These are phyloP conservation scores for Strigomonas oncopelti DNA, from an alignment of 208 protist genomes.

Conservation along the genomic window DNA sequence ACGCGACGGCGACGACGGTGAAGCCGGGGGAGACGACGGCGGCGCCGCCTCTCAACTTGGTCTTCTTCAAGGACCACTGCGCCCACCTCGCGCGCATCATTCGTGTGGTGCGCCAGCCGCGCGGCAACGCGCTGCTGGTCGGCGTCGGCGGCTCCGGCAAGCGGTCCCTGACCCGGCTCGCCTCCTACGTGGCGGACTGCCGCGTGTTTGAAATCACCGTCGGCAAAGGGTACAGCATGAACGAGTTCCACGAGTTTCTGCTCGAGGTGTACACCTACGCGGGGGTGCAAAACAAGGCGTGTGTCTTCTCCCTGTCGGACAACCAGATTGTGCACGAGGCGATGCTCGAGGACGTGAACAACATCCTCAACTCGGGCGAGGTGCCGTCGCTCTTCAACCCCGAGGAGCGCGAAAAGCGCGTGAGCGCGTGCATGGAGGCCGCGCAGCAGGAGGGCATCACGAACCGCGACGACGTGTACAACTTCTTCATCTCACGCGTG, in stretches of 20 bases:
- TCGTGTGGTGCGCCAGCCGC: slow-evolving; percentile 95
- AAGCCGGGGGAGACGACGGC: slow-evolving; percentile 22
- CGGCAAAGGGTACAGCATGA: slow-evolving; percentile 90
- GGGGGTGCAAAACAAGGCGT: slow-evolving; percentile 80
- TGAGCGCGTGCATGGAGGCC: slow-evolving; percentile 88
- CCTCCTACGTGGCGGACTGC: slow-evolving; percentile 86
- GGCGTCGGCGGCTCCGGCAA: slow-evolving; percentile 97
- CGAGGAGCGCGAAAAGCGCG: slow-evolving; percentile 95
- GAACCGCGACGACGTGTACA: slow-evolving; percentile 90
- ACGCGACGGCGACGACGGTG: slow-evolving; percentile 42
- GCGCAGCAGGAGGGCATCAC: slow-evolving; percentile 85
- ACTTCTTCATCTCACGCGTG: slow-evolving; percentile 94
- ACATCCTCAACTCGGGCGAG: slow-evolving; percentile 97
- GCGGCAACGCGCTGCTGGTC: slow-evolving; percentile 96
- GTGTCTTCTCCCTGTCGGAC: slow-evolving; percentile 94
- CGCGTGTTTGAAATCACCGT: slow-evolving; percentile 90
- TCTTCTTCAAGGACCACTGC: slow-evolving; percentile 95
- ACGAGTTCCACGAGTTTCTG: slow-evolving; percentile 90
- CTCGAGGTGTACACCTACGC: slow-evolving; percentile 89
- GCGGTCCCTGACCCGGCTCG: slow-evolving; percentile 93
- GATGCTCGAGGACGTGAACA: slow-evolving; percentile 98
- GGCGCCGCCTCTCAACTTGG: slow-evolving; percentile 69
- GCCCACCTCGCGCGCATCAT: slow-evolving; percentile 95
- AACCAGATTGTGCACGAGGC: slow-evolving; percentile 94
- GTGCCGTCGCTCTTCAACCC: slow-evolving; percentile 95